Base-by-base conservation (phyloP, 805 yeast species). In the Jamesozyma rosinii region DNA sequence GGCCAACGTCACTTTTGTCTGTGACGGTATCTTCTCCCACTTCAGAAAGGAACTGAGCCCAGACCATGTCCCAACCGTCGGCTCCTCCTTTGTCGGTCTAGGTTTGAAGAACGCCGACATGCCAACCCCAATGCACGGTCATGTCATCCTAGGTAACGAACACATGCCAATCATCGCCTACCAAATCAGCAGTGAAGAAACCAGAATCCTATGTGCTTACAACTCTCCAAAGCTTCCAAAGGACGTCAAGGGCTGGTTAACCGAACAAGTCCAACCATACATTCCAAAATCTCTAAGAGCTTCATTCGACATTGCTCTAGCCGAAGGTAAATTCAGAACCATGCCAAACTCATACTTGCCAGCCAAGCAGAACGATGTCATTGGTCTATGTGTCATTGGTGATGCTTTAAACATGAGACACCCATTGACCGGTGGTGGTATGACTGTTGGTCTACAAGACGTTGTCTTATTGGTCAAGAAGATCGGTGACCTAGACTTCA, bases 361-460 rank as follows among this genome's bases (percentile, higher is more conserved):
- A 20, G 97, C 97, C 1, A 71, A 76, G 44, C 70, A 71, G 40
- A 89, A 87, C 58, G 69, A 69, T 26, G 71, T 76, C 35, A 80
- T 79, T 10, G 98, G 98, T 11, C 67, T 87, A 38, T 70, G 92
- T 31, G 72, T 90, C 51, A 59, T 92, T 30, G 98, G 98, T 39
- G 98, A 92, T 62, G 85, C 98, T 1, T 71, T 89, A 53, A 92
- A 92, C 63, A 92, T 92, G 97, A 76, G 98, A 61, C 98, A 92
- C 62, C 98, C 98, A 22, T 74, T 92, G 48, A 92, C 97, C 1
- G 98, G 98, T 42, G 98, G 98, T 50, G 98, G 98, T 48, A 92
- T 92, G 98, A 88, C 97, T 21, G 98, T 92, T 35, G 97, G 96
- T 2, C 69, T 92, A 47, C 84, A 80, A 58, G 98, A 92, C 63